Base-by-base conservation (phyloP, 805 yeast species). In the Candida michaelii region DNA sequence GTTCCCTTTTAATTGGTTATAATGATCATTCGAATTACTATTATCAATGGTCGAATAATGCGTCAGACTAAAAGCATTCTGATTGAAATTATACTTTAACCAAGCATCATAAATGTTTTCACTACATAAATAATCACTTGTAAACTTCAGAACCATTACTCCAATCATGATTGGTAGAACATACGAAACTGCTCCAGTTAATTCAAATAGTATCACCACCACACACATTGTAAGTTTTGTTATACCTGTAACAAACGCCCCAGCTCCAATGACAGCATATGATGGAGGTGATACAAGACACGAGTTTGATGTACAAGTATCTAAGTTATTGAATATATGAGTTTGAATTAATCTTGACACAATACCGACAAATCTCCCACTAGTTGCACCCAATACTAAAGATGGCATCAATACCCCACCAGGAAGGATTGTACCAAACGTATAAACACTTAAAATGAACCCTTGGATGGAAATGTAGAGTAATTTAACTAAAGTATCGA, bases 231-330 rank as follows among this genome's bases (percentile, higher is more conserved):
- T 86, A 64, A 88, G 76, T 49, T 87, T 79, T 3, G 96, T 86
- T 12, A 83, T 80, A 4, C 95, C 95, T 0, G 93, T 79, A 50
- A 87, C 69, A 42, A 86, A 84, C 1, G 95, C 74, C 0, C 89
- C 95, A 0, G 95, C 89, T 0, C 96, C 96, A 16, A 89, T 87
- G 8, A 88, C 84, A 0, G 95, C 95, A 56, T 88, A 89, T 0
- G 90, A 87, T 0, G 93, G 90, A 0, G 95, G 95, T 1, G 89
- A 83, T 8, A 88, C 80, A 51, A 93, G 81, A 43, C 75, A 62
- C 43, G 76, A 59, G 36, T 65, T 68, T 21, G 63, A 62, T 0
- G 78, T 72, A 39, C 75, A 65, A 2, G 71, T 62, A 1, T 73
- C 63, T 35, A 73, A 50, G 12, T 54, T 51, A 13, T 61, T 63